These are phyloP conservation scores for Puccinellia tenuiflora DNA, from an alignment of 176 grass and related monocot genomes.

Conservation along the genomic window DNA sequence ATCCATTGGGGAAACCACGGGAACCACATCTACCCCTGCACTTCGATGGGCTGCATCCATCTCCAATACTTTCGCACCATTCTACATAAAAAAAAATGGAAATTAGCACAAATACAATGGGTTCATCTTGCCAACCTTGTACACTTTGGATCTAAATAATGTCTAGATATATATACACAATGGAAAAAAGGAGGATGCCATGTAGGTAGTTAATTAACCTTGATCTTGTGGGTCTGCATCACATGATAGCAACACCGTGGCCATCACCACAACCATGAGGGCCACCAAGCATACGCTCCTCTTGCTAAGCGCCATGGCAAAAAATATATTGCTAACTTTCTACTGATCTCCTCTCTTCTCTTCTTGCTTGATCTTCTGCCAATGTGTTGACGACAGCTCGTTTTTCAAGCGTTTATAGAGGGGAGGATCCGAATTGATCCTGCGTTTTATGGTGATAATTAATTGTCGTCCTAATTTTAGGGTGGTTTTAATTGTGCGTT, in stretches of 20 bases:
- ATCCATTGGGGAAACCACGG: not conserved
- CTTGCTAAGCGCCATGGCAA: not conserved
- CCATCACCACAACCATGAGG: not conserved
- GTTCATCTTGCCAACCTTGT: too few species aligned
- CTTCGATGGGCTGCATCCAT: not conserved
- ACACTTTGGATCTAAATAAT: too few species aligned
- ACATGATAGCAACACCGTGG: not conserved
- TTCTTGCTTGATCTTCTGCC: not conserved
- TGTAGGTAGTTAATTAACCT: not conserved
- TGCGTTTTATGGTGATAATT: not conserved
- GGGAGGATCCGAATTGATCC: not conserved
- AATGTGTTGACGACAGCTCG: not conserved
- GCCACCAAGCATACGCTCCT: not conserved
- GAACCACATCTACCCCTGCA: not conserved
- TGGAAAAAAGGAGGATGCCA: too few species aligned
- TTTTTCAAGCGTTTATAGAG: not conserved
- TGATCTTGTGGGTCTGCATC: not conserved
- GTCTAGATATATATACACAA: too few species aligned
- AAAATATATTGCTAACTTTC: not conserved
- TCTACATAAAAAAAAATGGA: not conserved
- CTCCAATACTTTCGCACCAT: not conserved
- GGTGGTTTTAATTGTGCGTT: not conserved
- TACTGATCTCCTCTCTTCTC: not conserved
- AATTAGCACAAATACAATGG: not conserved
- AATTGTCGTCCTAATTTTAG: not conserved